Base-by-base conservation (phyloP, 305 asterid species). In the Fraxinus sp. region DNA sequence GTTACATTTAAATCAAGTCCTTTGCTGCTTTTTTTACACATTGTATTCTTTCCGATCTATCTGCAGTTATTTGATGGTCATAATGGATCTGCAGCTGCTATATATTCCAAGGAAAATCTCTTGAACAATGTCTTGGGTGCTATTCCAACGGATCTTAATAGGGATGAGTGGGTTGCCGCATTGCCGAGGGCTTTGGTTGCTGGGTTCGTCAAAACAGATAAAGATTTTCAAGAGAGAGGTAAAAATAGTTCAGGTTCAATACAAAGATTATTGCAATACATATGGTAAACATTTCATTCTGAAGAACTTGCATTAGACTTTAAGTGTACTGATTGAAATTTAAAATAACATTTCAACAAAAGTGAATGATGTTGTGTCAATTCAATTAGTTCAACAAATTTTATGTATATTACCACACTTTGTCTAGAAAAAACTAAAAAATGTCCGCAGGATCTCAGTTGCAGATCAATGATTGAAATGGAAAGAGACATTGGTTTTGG, bases 111-210 rank as follows among this genome's bases (percentile, higher is more conserved):
- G 86, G 99, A 95, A 85, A 93, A 91, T 88, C 96, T 95, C 36
- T 88, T 95, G 87, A 93, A 88, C 87, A 95, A 93, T 84, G 91
- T 95, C 57, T 88, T 94, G 91, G 80, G 83, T 89, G 97, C 97
- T 86, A 94, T 94, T 84, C 98, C 99, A 49, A 84, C 94, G 26
- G 96, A 90, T 77, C 97, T 95, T 70, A 95, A 88, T 82, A 91
- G 93, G 75, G 97, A 95, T 26, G 99, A 95, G 88, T 95, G 99
- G 98, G 84, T 92, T 75, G 84, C 92, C 2, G 97, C 97, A 76
- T 83, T 95, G 84, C 98, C 98, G 30, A 87, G 99, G 93, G 99
- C 99, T 87, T 87, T 95, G 87, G 99, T 95, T 77, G 97, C 99
- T 0, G 99, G 97, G 9, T 95, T 95, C 84, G 98, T 95, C 57